Evolutionary conservation across 2,329 filamentous ascomycete species (phyloP), one percentile per base, ranked within the genome.

Genomic region (Cordyceps javanica): DNA sequence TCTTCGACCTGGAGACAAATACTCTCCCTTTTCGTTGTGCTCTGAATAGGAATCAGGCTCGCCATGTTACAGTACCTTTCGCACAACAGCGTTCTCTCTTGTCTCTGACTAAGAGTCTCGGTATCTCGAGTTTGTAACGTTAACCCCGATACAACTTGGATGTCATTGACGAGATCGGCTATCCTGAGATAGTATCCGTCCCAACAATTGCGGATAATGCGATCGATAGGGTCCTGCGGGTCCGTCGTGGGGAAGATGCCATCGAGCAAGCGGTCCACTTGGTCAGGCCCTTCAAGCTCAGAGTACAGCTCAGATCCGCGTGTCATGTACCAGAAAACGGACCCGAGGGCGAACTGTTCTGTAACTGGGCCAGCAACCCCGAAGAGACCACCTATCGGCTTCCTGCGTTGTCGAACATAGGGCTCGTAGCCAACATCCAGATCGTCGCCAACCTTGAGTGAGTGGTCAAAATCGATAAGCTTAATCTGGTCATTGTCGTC

Each of bases 401-500:
- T 26, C 25, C 59, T 60, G 28, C 32, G 36, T 46, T 62, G 56
- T 54, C 63, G 60, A 50, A 64, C 61, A 26, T 62, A 63, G 9
- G 63, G 63, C 38, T 63, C 59, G 49, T 62, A 61, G 51, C 62
- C 62, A 30, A 63, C 60, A 34, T 64, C 49, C 13, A 63, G 52
- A 3, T 36, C 25, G 5, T 56, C 41, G 13, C 61, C 60, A 23
- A 59, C 28, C 34, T 42, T 38, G 2, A 34, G 42, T 3, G 59
- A 53, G 32, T 65, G 57, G 52, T 64, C 59, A 54, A 65, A 65
- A 34, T 64, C 62, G 30, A 63, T 61, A 3, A 63, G 53, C 36
- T 56, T 60, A 19, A 62, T 36, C 42, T 62, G 21, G 54, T 64
- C 60, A 38, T 61, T 8, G 26, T 30, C 49, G 41, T 60, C 57